A percentile compares a stretch with the other conserved stretches of the same genome.
Evolutionary conservation across 305 asterid genomes (phyloP).

Genomic region (Nicotiana rustica): DNA sequence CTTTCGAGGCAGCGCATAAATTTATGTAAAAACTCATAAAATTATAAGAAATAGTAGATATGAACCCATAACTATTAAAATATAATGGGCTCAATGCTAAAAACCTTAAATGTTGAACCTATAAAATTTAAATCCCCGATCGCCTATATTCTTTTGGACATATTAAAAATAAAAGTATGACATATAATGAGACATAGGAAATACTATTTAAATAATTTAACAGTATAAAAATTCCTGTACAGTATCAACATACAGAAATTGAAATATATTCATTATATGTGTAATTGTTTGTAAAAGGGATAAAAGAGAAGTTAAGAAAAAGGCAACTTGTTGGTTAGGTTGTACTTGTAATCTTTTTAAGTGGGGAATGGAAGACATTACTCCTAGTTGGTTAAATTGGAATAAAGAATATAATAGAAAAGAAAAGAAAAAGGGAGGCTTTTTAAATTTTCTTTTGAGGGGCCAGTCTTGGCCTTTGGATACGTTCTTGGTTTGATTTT

Average conservation of each 20-base stretch:
- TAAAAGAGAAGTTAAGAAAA: conserved; percentile 33
- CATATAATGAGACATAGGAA: too few relatives aligned
- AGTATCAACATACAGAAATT: too few relatives aligned
- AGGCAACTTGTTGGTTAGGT: conserved; percentile 34
- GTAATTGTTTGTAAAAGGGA: conserved; percentile 27
- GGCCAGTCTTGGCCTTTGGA: neutral
- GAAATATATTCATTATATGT: neutral
- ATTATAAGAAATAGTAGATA: too few relatives aligned
- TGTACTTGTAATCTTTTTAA: conserved; percentile 38
- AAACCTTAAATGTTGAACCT: too few relatives aligned
- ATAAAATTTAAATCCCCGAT: too few relatives aligned
- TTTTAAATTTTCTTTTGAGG: neutral
- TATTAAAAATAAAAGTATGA: too few relatives aligned
- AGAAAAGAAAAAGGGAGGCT: neutral
- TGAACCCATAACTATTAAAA: too few relatives aligned
- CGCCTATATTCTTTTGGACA: too few relatives aligned
- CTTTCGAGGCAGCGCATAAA: neutral
- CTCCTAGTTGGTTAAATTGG: conserved; percentile 31
- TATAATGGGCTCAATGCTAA: too few relatives aligned
- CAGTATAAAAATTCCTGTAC: too few relatives aligned
- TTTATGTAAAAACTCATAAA: too few relatives aligned
- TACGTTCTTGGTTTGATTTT: neutral
- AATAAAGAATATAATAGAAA: neutral
- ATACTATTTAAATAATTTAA: neutral
- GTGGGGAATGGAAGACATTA: conserved; percentile 39